Conservation (phyloP, 169 alveolate genomes). For the Babesia bovis region DNA sequence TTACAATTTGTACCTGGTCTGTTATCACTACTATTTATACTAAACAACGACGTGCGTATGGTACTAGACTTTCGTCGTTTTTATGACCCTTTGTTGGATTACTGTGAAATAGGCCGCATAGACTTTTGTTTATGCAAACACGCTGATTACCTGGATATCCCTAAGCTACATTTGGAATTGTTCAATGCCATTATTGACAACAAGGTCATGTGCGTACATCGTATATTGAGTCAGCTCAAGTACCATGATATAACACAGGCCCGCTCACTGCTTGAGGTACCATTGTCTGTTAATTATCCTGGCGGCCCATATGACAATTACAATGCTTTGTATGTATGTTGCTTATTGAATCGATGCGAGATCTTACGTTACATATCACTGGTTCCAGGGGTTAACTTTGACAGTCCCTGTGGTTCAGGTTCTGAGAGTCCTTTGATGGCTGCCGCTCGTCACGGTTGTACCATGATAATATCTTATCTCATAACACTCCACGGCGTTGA, state of each 20-base stretch:
- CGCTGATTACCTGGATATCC: not conserved
- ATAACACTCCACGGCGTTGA: constrained; percentile 75
- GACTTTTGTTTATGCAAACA: not conserved
- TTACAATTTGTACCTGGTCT: constrained; percentile 80
- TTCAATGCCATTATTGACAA: constrained; percentile 45
- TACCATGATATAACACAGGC: not conserved
- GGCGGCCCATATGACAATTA: constrained; percentile 23
- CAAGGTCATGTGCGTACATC: constrained; percentile 3
- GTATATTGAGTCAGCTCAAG: no score
- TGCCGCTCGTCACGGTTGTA: constrained; percentile 82
- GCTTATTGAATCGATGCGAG: constrained; percentile 70
- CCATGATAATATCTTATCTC: constrained; percentile 69
- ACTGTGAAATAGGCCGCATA: not conserved
- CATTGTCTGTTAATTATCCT: constrained; percentile 7
- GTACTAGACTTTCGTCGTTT: constrained; percentile 80
- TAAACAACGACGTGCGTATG: constrained; percentile 72
- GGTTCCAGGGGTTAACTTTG: constrained; percentile 59
- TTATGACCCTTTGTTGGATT: constrained; percentile 63
- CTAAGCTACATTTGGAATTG: constrained; percentile 11
- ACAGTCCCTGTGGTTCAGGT: constrained; percentile 61
- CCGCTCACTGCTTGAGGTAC: constrained; percentile 18
- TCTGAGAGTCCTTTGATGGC: constrained; percentile 83
- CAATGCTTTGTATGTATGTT: constrained; percentile 66
- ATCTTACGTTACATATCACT: constrained; percentile 41
- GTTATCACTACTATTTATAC: constrained; percentile 77